Evolutionary conservation across 2,329 filamentous ascomycete species (phyloP), one percentile per base, ranked within the genome.

Genomic region (Aschersonia sp.): DNA sequence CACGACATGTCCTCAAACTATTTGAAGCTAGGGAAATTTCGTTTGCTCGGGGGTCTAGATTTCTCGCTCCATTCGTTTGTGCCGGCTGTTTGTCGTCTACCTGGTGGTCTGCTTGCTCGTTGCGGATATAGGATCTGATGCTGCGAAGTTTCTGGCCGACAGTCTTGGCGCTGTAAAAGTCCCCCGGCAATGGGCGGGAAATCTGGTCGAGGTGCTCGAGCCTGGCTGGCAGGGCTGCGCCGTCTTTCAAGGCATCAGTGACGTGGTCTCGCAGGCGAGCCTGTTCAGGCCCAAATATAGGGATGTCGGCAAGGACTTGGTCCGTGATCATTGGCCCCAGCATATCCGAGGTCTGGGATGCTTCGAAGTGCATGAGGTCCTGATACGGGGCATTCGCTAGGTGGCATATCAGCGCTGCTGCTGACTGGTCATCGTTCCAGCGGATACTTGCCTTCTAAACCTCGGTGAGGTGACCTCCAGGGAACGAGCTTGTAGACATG

Each of bases 401-500:
- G 2, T 29, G 42, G 11, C 11, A n/a, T 9, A n/a, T n/a, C 10
- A 42, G 14, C 40, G 14, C 10, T 7, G 40, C 14, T n/a, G 14
- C 11, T 11, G 14, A 12, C 11, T 42, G 40, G 35, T 12, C 8
- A 37, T 37, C 35, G 8, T 5, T 4, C 5, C 8, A 11, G n/a
- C 10, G 7, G 5, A 2, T 9, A 49, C 57, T 50, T 62, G 75
- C 75, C 73, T 61, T 75, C 68, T 7, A 78, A 56, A 1, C 75
- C 76, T 29, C 76, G 70, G 56, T 79, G 70, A 2, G 78, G 77
- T 5, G 75, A 58, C 53, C 73, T 67, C 79, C 79, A 82, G 0
- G 78, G 76, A 11, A 79, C 66, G 51, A 83, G 62, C 52, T 80
- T 76, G 51, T 73, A 79, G 9, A 79, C 63, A 48, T 81, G 76